phyloP scores from a whole-genome alignment of 2,329 filamentous ascomycete species.

The Aspergillus sp. region DNA sequence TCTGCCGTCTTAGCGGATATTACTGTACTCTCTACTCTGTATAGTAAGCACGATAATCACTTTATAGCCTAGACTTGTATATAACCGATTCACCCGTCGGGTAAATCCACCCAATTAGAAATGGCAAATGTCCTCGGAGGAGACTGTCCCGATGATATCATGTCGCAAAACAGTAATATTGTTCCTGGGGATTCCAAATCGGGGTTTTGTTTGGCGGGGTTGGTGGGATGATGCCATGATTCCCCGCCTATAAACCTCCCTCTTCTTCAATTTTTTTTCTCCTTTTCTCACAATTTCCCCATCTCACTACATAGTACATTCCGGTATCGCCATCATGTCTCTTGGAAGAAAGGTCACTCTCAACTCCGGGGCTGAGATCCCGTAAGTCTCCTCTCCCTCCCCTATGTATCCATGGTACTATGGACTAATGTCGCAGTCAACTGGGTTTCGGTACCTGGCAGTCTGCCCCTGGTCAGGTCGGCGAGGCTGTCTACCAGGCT shows the following conservation, averaged over 20 bases:
- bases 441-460: constrained; percentile 38
- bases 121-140: not conserved
- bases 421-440: constrained; percentile 18
- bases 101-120: not conserved
- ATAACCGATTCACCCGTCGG: not conserved
- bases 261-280: not conserved
- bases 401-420: not conserved
- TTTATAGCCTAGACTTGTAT: not conserved
- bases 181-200: too few species aligned
- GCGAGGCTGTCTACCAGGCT: constrained; percentile 34
- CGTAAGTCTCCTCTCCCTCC: constrained; percentile 20
- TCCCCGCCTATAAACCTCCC: not conserved
- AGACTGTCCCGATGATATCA: not conserved
- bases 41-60: too few species aligned
- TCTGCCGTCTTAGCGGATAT: constrained; percentile 2
- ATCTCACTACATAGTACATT: not conserved
- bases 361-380: constrained; percentile 33
- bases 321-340: constrained; percentile 24
- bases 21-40: too few species aligned
- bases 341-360: constrained; percentile 34
- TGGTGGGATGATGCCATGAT: too few species aligned
- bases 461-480: constrained; percentile 33
- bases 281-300: not conserved
- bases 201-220: too few species aligned
- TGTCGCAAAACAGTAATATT: not conserved